Evolutionary conservation across 768 basidiomycete species (phyloP).

Genomic region (Kwoniella dendrophila): DNA sequence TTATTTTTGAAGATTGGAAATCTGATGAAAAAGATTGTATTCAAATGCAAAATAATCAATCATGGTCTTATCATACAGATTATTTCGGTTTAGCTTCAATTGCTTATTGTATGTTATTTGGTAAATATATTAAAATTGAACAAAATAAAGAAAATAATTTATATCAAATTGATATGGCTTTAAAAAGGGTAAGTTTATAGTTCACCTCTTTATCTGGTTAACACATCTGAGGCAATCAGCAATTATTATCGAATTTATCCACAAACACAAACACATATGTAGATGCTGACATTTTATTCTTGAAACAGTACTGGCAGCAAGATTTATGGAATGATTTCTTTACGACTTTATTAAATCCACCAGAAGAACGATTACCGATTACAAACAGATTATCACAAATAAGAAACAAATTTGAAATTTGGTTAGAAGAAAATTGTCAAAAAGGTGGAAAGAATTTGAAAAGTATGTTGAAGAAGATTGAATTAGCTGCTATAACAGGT

Average conservation of each 20-base stretch:
- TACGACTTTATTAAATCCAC: slow-evolving; percentile 82
- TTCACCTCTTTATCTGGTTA: neutral
- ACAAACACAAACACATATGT: slow-evolving; percentile 10
- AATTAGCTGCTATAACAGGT: slow-evolving; percentile 43
- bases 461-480: slow-evolving; percentile 56
- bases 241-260: too few species aligned
- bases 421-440: slow-evolving; percentile 84
- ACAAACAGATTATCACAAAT: slow-evolving; percentile 67
- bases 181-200: slow-evolving; percentile 49
- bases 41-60: slow-evolving; percentile 76
- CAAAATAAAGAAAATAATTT: slow-evolving; percentile 57
- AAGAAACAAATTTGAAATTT: slow-evolving; percentile 79
- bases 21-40: slow-evolving; percentile 88
- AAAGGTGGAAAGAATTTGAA: slow-evolving; percentile 60
- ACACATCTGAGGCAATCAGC: neutral
- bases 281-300: neutral
- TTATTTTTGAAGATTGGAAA: slow-evolving; percentile 77
- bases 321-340: slow-evolving; percentile 84
- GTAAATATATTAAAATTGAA: slow-evolving; percentile 85
- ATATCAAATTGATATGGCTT: slow-evolving; percentile 38
- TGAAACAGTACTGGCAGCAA: slow-evolving; percentile 82
- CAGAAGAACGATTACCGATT: slow-evolving; percentile 70
- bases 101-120: slow-evolving; percentile 93
- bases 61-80: slow-evolving; percentile 95
- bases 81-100: slow-evolving; percentile 95